phyloP scores from a whole-genome alignment of 441 rosid genomes.

The Dalechampia spathulata region DNA sequence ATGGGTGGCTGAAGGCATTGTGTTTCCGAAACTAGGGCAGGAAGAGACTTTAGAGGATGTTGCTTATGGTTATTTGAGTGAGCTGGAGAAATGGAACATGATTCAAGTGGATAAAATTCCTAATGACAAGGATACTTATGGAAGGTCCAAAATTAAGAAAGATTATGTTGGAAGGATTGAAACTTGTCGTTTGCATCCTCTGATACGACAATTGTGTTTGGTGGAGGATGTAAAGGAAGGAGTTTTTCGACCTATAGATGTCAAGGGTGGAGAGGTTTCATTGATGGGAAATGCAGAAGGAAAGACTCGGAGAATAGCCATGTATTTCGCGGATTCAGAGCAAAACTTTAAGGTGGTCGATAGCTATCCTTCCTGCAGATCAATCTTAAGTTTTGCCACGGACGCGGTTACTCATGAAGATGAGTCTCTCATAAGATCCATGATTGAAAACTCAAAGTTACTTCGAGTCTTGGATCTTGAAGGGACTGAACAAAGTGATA shows the following conservation, averaged over 20 bases:
- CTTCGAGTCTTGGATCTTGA: too few relatives aligned
- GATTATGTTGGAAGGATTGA: constrained; percentile 18
- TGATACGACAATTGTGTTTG: constrained; percentile 19
- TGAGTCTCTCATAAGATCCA: too few relatives aligned
- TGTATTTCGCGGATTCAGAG: too few relatives aligned
- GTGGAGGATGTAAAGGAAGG: constrained; percentile 12
- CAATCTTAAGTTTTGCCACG: not conserved
- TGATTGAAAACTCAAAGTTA: too few relatives aligned
- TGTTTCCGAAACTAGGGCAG: not conserved
- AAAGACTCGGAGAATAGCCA: too few relatives aligned
- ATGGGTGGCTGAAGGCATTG: constrained; percentile 23
- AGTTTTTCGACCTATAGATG: too few relatives aligned
- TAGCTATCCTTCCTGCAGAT: too few relatives aligned
- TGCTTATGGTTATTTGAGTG: constrained; percentile 14
- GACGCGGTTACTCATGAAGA: not conserved
- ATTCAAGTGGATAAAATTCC: constrained; percentile 17
- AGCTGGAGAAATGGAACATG: constrained; percentile 21
- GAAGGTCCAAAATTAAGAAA: not conserved
- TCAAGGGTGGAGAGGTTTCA: too few relatives aligned
- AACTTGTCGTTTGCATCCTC: constrained; percentile 21
- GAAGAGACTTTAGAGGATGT: constrained; percentile 14
- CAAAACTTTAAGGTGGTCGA: too few relatives aligned
- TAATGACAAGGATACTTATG: too few relatives aligned
- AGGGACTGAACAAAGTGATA: too few relatives aligned
- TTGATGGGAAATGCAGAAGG: too few relatives aligned